Evolutionary conservation across 192 early-diverging fungal species (phyloP), one percentile per base, ranked within the genome.

Genomic region (Coemansia sp.): DNA sequence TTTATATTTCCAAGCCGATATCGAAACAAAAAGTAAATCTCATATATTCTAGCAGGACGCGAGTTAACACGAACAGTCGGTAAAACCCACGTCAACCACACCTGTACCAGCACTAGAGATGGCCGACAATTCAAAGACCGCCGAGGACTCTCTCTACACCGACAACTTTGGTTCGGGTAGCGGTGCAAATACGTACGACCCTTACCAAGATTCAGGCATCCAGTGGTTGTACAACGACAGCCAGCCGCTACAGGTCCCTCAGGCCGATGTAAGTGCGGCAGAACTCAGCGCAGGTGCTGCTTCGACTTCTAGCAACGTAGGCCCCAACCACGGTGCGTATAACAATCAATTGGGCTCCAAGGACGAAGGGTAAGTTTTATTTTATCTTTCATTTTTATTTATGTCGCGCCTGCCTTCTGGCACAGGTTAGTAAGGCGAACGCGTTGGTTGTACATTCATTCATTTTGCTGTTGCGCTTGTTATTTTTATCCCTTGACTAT

Each of bases 141-240:
- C 34, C 3, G 68, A 72, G 27, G 67, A 66, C 44, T 75, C 74
- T 11, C 72, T 81, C 61, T 81, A 81, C 56, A 64, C 66, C 57
- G 79, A 76, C 59, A 36, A 51, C 41, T 45, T 59, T 46, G 31
- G 27, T 17, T 33, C 27, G 9, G 40, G 35, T 16, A 60, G 39
- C 36, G 57, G 31, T 19, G 53, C 67, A 41, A 67, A 54, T 19
- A 37, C 63, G 31, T 70, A 54, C 40, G 67, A 64, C 37, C 45
- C 29, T 6, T 45, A 57, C 44, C 54, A 67, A 44, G 46, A 80
- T 14, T 53, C 51, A 4, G 76, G 64, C 27, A 72, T 60, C 64
- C 78, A 80, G 66, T 76, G 74, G 70, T 62, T 81, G 24, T 81
- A 77, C 64, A 76, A 73, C 62, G 79, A 77, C 64, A 70, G 33